phyloP scores from a whole-genome alignment of 352 stramenopile genomes.

The Pythium sp. region DNA sequence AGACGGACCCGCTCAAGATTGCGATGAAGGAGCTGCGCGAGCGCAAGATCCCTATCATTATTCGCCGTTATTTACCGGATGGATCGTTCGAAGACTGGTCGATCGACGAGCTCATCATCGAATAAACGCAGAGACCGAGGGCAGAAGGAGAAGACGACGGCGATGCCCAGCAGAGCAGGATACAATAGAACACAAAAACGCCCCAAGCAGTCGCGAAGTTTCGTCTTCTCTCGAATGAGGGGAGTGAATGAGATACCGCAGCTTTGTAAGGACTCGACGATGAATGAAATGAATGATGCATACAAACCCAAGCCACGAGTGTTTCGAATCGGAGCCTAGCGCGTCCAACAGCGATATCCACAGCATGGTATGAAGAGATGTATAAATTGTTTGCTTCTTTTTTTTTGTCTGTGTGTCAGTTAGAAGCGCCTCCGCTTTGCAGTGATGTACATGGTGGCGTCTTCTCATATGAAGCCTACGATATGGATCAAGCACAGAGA shows the following conservation, averaged over 20 bases:
- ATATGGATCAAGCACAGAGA: background rate
- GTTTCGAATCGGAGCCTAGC: background rate
- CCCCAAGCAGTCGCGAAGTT: background rate
- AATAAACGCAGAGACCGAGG: constrained; percentile 64
- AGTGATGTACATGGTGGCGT: background rate
- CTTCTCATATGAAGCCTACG: background rate
- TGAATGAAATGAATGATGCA: constrained; percentile 7
- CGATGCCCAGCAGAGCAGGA: background rate
- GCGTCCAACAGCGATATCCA: background rate
- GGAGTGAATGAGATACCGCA: background rate
- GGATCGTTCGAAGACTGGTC: constrained; percentile 99
- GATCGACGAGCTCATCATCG: constrained; percentile 99
- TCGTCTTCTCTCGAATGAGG: background rate
- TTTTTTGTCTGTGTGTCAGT: background rate
- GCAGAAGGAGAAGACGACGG: background rate
- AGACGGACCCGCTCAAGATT: constrained; percentile 99
- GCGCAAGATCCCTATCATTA: constrained; percentile 99
- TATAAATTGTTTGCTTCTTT: background rate
- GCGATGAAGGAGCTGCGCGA: constrained; percentile 99
- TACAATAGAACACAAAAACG: constrained; percentile 10
- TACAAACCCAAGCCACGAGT: background rate
- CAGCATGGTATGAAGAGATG: background rate
- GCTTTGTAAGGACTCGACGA: constrained; percentile 4
- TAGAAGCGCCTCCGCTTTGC: background rate
- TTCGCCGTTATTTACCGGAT: constrained; percentile 98